Conservation (phyloP, 2,329 filamentous ascomycete species). For the Sarocladium strictum region DNA sequence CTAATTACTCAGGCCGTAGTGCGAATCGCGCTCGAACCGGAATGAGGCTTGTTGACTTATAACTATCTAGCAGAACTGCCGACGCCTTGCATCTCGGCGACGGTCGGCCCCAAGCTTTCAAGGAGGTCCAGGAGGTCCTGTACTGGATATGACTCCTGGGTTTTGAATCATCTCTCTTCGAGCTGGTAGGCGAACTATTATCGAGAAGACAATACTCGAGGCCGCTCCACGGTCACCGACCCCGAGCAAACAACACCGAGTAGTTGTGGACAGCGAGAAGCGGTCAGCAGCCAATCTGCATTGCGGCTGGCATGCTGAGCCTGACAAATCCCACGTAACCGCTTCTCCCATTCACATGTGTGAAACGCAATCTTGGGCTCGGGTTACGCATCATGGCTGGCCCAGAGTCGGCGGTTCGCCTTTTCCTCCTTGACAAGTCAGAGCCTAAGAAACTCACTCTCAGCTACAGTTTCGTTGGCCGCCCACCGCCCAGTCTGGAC, state of each 20-base stretch:
- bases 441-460: neutral
- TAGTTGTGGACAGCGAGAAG: neutral
- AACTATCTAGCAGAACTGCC: conserved; percentile 7
- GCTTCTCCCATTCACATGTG: neutral
- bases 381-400: neutral
- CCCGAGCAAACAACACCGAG: too few species aligned
- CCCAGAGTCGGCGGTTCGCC: neutral
- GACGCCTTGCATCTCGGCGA: conserved; percentile 7
- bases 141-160: neutral
- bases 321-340: neutral
- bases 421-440: neutral
- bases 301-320: neutral
- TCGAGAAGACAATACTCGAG: neutral
- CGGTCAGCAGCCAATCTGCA: neutral
- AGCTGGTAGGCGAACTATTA: too few species aligned
- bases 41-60: neutral
- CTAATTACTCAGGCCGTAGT: neutral
- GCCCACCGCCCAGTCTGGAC: neutral
- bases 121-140: neutral
- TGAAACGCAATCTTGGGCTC: conserved; percentile 1
- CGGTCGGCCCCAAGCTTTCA: neutral
- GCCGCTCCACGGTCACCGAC: too few species aligned
- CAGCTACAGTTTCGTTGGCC: conserved; percentile 1
- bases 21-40: neutral
- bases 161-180: too few species aligned